These are phyloP conservation scores for Eleusine indica DNA, from an alignment of 176 grass and related monocot genomes.

Conservation along the genomic window DNA sequence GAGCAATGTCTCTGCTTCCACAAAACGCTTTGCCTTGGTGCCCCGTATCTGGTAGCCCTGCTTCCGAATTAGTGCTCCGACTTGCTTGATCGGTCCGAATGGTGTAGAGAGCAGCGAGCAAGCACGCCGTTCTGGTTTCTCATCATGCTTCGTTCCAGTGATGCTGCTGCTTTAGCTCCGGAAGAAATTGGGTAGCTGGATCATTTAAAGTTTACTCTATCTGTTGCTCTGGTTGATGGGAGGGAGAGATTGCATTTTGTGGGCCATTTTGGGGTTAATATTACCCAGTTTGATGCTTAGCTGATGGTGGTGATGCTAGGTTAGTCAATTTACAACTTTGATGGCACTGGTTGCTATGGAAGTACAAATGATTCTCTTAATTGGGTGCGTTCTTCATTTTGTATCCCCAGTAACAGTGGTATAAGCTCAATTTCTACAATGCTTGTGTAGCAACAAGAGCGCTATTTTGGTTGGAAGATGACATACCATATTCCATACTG, in stretches of 20 bases:
- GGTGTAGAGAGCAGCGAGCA: background rate
- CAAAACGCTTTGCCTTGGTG: background rate
- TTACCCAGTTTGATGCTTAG: background rate
- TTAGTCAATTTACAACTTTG: too few relatives aligned
- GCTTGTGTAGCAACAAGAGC: background rate
- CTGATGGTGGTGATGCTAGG: background rate
- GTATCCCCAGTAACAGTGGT: background rate
- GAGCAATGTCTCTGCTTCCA: background rate
- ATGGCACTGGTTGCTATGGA: too few relatives aligned
- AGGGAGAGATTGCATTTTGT: background rate
- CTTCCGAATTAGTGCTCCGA: background rate
- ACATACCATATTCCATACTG: background rate
- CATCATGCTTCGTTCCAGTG: background rate
- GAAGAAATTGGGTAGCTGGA: background rate
- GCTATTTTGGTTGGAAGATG: constrained; percentile 27
- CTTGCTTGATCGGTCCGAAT: background rate
- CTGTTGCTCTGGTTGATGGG: background rate
- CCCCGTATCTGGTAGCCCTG: background rate
- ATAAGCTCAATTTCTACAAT: background rate
- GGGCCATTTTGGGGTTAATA: constrained; percentile 1
- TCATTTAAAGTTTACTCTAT: constrained; percentile 10
- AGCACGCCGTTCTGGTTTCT: background rate
- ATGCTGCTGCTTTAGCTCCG: background rate
- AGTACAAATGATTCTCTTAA: too few relatives aligned
- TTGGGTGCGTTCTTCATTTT: background rate